phyloP scores from a whole-genome alignment of 1,139 yeast genomes.

The Blastobotrys petasosporus region DNA sequence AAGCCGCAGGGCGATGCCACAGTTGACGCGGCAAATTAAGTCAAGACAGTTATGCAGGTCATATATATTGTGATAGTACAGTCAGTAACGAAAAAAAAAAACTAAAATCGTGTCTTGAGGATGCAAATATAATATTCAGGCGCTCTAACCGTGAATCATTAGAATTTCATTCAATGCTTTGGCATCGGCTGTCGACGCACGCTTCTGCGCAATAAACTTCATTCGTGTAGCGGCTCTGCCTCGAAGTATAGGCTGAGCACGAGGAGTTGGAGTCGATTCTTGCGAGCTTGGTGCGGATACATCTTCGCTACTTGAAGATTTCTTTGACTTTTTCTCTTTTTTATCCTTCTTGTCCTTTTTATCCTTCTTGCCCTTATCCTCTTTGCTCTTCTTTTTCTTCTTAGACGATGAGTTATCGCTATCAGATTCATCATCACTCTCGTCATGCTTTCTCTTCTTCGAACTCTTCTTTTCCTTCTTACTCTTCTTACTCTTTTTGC shows the following conservation, averaged over 20 bases:
- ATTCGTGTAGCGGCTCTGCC: slow-evolving; percentile 76
- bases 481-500: slow-evolving; percentile 29
- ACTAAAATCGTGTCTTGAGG: no score
- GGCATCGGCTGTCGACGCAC: slow-evolving; percentile 85
- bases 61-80: no score
- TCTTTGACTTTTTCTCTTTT: slow-evolving; percentile 29
- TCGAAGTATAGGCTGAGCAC: slow-evolving; percentile 40
- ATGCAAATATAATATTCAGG: no score
- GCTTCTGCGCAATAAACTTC: slow-evolving; percentile 78
- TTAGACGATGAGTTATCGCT: slow-evolving; percentile 28
- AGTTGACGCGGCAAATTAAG: no score
- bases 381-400: slow-evolving; percentile 22
- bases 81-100: no score
- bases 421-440: slow-evolving; percentile 23
- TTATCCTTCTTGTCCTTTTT: slow-evolving; percentile 23
- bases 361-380: slow-evolving; percentile 25
- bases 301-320: slow-evolving; percentile 15
- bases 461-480: slow-evolving; percentile 30
- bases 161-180: slow-evolving; percentile 87
- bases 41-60: no score
- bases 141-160: slow-evolving; percentile 47
- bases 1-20: no score
- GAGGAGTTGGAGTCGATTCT: slow-evolving; percentile 4
- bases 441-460: slow-evolving; percentile 29
- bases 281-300: slow-evolving; percentile 5